Conservation (phyloP, 108 stramenopile species). For the Cyclotella sp. region DNA sequence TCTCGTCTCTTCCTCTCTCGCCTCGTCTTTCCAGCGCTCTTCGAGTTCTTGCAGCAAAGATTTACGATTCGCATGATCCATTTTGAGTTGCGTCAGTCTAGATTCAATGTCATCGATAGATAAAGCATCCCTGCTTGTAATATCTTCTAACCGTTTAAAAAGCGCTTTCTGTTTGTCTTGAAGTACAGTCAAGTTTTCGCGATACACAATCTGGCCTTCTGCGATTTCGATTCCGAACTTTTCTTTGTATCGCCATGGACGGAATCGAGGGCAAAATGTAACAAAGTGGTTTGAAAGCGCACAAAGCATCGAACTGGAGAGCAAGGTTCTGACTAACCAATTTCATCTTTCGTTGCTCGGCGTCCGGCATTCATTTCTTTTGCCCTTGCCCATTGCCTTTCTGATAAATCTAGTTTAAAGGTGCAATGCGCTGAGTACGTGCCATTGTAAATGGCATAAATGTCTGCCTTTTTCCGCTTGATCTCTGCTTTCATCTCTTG, state of each 20-base stretch:
- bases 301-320: too few relatives aligned
- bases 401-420: background rate
- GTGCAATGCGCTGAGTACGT: conserved; percentile 11
- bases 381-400: background rate
- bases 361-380: conserved; percentile 1
- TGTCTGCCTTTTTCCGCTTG: conserved; percentile 15
- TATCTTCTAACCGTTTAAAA: background rate
- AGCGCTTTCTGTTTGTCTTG: conserved; percentile 13
- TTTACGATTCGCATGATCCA: conserved; percentile 4
- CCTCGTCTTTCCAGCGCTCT: conserved; percentile 12
- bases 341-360: conserved; percentile 15
- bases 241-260: background rate
- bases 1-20: background rate
- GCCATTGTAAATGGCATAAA: conserved; percentile 13
- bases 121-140: background rate
- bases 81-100: conserved; percentile 3
- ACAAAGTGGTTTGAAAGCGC: background rate
- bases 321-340: background rate
- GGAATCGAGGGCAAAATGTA: background rate
- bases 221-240: background rate
- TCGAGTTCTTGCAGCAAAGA: conserved; percentile 13
- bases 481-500: conserved; percentile 20
- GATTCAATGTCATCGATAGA: conserved; percentile 7
- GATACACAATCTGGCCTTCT: conserved; percentile 12
- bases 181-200: conserved; percentile 2